These are phyloP conservation scores for Dictyostelium brefeldianum DNA, from an alignment of 78 protist genomes.

Conservation along the genomic window DNA sequence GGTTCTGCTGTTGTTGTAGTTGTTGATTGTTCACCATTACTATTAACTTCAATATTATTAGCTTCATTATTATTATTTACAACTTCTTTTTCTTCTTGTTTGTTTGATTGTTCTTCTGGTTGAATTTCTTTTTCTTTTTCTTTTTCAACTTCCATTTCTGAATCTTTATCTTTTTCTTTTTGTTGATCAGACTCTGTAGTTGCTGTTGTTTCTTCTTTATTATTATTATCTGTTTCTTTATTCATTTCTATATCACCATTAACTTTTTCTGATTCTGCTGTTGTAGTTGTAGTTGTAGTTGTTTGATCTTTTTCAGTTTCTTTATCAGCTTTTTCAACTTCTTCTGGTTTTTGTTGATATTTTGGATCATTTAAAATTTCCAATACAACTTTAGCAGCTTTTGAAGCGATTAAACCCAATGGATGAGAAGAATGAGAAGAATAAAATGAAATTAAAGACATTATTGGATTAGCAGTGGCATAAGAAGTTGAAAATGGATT, in stretches of 20 bases:
- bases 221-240: background rate
- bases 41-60: background rate
- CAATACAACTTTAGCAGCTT: constrained; percentile 46
- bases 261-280: background rate
- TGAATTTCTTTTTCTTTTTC: background rate
- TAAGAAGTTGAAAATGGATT: background rate
- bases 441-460: constrained; percentile 33
- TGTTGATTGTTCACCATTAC: background rate
- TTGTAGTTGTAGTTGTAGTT: background rate
- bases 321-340: constrained; percentile 3
- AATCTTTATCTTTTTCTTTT: background rate
- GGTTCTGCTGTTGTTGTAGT: background rate
- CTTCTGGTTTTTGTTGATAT: constrained; percentile 18
- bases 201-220: background rate
- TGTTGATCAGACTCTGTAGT: background rate
- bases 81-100: background rate
- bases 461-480: constrained; percentile 9
- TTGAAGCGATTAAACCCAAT: constrained; percentile 16
- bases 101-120: background rate
- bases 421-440: constrained; percentile 2
- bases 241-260: too few relatives aligned
- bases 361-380: constrained; percentile 41
- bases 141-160: background rate
- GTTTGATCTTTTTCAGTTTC: background rate
- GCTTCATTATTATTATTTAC: background rate